Base-by-base conservation (phyloP, 106 monocot species). In the Dendrobium catenatum region DNA sequence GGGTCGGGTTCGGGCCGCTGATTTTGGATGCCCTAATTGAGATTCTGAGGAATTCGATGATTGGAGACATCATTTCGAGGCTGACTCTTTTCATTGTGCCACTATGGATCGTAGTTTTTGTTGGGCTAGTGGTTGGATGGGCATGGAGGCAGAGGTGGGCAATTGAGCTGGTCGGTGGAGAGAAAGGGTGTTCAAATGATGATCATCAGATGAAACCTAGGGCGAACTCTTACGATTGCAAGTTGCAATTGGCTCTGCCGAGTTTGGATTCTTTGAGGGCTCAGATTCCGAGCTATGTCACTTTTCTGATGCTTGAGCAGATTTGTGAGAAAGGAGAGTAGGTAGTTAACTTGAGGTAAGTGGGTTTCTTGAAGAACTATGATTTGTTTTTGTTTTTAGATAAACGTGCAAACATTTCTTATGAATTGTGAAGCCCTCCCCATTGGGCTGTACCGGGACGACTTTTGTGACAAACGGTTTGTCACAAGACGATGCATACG, bases 41-140 rank as follows among this genome's bases (percentile, higher is more conserved):
- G 81, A 85, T 90, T 2, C 42, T 89, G 73, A 48, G 85, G 76
- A 85, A 83, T 47, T 90, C 92, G 51, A 85, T 84, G 19, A 48
- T 82, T 9, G 79, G 73, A 33, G 89, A 76, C 68, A 81, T 89
- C 1, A 44, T 82, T 27, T 67, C 81, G 29, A 92, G 92, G 84
- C 88, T 95, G 55, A 16, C 78, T 68, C 68, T 89, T 75, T 81
- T 95, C 81, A 84, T 81, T 40, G 86, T 78, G 73, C 95, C 92
- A 4, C 51, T 95, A 17, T 95, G 95, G 90, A 19, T 80, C 26
- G 87, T 90, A 1, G 79, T 89, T 20, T 55, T 89, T 56, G 55
- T 90, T 20, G 95, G 95, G 20, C 87, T 95, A 40, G 42, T 95
- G 16, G 84, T 92, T 18, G 95, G 92, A 3, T 95, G 95, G 95